phyloP scores from a whole-genome alignment of 768 basidiomycete species.

The Mycena indigotica region DNA sequence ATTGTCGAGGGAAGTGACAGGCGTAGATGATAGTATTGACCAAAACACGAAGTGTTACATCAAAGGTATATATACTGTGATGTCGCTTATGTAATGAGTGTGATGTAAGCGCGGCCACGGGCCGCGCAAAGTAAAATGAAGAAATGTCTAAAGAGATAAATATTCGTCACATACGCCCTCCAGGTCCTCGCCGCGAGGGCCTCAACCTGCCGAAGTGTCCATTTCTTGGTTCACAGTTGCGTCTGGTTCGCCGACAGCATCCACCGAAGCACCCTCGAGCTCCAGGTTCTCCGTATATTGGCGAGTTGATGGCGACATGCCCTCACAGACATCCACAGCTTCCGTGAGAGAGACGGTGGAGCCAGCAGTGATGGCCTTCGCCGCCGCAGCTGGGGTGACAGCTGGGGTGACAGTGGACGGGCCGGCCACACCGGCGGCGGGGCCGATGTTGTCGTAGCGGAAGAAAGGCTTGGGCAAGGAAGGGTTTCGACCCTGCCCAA shows the following conservation, averaged over 20 bases:
- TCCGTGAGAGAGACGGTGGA: background rate
- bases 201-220: background rate
- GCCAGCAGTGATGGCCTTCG: background rate
- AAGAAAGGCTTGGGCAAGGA: no score
- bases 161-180: background rate
- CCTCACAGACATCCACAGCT: no score
- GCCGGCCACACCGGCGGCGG: no score
- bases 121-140: background rate
- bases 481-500: no score
- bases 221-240: background rate
- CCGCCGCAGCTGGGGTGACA: background rate
- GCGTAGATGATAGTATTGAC: background rate
- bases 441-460: no score
- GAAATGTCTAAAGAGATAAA: background rate
- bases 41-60: background rate
- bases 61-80: background rate
- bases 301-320: background rate
- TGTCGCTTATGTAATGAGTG: background rate
- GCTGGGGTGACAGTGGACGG: background rate
- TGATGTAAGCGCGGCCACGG: background rate
- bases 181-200: background rate
- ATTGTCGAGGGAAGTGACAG: background rate
- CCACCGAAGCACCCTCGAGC: background rate
- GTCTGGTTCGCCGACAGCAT: background rate
- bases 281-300: background rate